A percentile compares a stretch with the other conserved stretches of the same genome.
Evolutionary conservation across 176 grass and related monocot genomes (phyloP).

Genomic region (Avena atlantica): DNA sequence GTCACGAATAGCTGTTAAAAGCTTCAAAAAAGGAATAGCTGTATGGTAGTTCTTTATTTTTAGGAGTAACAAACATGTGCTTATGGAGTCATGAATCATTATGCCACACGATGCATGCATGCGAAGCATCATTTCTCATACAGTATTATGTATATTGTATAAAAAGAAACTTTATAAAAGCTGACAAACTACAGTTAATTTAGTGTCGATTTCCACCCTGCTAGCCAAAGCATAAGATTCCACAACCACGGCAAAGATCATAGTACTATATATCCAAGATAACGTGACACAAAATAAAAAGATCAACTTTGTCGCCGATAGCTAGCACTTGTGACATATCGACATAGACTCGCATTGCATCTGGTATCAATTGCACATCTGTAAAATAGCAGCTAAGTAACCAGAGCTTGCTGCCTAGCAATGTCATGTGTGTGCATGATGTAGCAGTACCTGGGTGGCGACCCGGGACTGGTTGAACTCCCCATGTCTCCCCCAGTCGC

Average conservation of each 20-base stretch:
- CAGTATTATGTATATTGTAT: no score
- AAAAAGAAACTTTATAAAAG: not conserved
- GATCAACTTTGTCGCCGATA: not conserved
- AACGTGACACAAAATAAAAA: not conserved
- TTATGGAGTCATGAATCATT: not conserved
- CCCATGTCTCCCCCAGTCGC: conserved; percentile 63
- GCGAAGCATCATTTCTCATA: not conserved
- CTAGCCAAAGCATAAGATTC: conserved; percentile 8
- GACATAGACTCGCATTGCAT: not conserved
- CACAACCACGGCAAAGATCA: not conserved
- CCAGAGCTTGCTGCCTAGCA: not conserved
- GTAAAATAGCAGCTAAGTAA: no score
- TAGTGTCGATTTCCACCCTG: not conserved
- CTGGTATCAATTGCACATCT: not conserved
- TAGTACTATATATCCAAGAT: not conserved
- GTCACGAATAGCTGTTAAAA: no score
- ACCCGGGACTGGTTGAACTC: conserved; percentile 62
- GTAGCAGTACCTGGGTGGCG: conserved; percentile 49
- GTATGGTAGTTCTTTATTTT: not conserved
- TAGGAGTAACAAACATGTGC: not conserved
- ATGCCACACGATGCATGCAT: not conserved
- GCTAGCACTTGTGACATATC: not conserved
- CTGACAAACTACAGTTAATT: no score
- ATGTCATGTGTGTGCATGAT: not conserved
- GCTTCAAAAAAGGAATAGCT: no score